Evolutionary conservation across 345 rosid species (phyloP), one percentile per base, ranked within the genome.

Genomic region (Rhizophora apiculata): DNA sequence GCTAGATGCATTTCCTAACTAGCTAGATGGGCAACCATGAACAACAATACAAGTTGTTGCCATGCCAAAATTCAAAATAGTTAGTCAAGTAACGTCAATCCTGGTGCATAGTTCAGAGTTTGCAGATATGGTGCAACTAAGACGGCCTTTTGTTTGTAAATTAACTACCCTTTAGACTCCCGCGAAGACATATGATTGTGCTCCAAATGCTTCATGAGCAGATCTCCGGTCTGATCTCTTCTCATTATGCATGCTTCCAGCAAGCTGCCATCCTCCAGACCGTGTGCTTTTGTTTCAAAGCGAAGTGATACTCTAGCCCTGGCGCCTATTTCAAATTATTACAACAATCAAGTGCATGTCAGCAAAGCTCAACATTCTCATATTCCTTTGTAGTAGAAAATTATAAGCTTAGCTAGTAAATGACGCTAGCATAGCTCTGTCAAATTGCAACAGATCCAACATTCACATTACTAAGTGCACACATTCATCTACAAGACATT

Each of bases 251-350:
- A 68, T 54, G 79, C 62, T 56, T 72, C 77, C 22, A 67, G 43
- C 34, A 69, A 63, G 66, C 62, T 37, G 20, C 63, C 37, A 55
- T 59, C 79, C 24, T 75, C 78, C 59, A 53, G 53, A 72, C 58
- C 67, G 52, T 78, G 79, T 31, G 63, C 67, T 60, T 53, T 80
- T 53, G 72, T 53, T 73, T 53, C 70, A 24, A 74, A 76, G 68
- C 83, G 78, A 66, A 68, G 74, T 16, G 77, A 29, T 39, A 24
- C 65, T 24, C 73, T 11, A 43, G 58, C 64, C 24, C 72, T 63
- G 13, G 66, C 70, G 34, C 73, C 85, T 63, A 78, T 76, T 67
- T 72, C 77, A 69, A 67, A 68, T 64, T 68, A 77, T 78, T 32
- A 48, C 24, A 39, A 34, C 15, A 60, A 59, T 37, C 19, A 60